phyloP scores from a whole-genome alignment of 2,329 filamentous ascomycete genomes.

The Emydomyces testavorans region DNA sequence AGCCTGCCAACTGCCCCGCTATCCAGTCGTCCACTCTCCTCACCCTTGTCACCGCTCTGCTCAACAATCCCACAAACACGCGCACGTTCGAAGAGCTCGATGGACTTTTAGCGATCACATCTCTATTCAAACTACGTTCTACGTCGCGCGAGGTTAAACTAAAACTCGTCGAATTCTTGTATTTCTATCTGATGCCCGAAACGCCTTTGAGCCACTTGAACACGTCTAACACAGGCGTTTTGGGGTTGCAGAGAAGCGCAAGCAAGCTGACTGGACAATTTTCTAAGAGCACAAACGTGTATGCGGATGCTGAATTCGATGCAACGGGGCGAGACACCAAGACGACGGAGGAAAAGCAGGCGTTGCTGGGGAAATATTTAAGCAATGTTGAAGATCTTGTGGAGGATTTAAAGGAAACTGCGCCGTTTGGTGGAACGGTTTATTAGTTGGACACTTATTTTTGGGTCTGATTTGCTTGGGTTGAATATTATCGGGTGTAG shows the following conservation, averaged over 20 bases:
- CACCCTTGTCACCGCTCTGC: constrained; percentile 76
- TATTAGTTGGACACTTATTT: constrained; percentile 17
- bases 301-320: constrained; percentile 19
- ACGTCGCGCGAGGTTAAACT: constrained; percentile 84
- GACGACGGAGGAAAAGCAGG: constrained; percentile 71
- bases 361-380: constrained; percentile 62
- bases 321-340: constrained; percentile 36
- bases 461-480: not conserved
- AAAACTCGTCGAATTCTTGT: constrained; percentile 92
- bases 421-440: constrained; percentile 53
- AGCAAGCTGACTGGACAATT: constrained; percentile 55
- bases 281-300: constrained; percentile 30
- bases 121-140: constrained; percentile 77
- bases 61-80: constrained; percentile 77
- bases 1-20: constrained; percentile 79
- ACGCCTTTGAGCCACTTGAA: constrained; percentile 41
- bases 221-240: constrained; percentile 31
- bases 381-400: constrained; percentile 76
- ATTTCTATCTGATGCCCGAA: constrained; percentile 98
- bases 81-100: constrained; percentile 87
- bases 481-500: not conserved
- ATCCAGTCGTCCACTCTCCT: constrained; percentile 86
- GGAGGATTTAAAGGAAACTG: constrained; percentile 67
- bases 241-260: constrained; percentile 53
- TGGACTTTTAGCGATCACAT: constrained; percentile 81